A percentile compares a stretch with the other conserved stretches of the same genome.
Evolutionary conservation across 2,329 filamentous ascomycete species (phyloP).

Genomic region (Botrytis sinoallii): DNA sequence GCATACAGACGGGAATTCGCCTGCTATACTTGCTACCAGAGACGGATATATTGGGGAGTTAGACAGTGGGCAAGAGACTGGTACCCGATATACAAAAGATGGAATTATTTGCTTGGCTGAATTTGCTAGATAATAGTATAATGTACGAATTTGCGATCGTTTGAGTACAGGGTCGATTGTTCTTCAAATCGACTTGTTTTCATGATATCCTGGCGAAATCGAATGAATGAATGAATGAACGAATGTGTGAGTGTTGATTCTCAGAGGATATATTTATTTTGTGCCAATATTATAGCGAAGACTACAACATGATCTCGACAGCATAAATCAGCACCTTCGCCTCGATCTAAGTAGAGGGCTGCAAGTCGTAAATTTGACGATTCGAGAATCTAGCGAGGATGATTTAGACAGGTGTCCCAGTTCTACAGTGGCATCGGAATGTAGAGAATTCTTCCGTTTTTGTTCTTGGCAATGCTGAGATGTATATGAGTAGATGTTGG

Average conservation of each 20-base stretch:
- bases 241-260: no score
- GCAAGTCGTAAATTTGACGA: background rate
- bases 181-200: no score
- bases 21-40: background rate
- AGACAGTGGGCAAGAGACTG: fast-evolving
- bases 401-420: no score
- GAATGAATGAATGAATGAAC: no score
- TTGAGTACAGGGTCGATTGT: background rate
- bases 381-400: background rate
- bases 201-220: no score
- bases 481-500: no score
- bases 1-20: background rate
- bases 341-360: background rate
- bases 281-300: no score
- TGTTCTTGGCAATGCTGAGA: no score
- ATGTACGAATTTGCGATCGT: background rate
- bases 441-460: no score
- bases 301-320: background rate
- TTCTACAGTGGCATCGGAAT: no score
- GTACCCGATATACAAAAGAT: background rate
- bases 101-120: background rate
- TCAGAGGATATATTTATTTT: no score
- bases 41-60: background rate
- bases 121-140: background rate
- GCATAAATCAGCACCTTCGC: fast-evolving